Base-by-base conservation (phyloP, 768 basidiomycete genomes). In the Goffeauzyma gilvescens region DNA sequence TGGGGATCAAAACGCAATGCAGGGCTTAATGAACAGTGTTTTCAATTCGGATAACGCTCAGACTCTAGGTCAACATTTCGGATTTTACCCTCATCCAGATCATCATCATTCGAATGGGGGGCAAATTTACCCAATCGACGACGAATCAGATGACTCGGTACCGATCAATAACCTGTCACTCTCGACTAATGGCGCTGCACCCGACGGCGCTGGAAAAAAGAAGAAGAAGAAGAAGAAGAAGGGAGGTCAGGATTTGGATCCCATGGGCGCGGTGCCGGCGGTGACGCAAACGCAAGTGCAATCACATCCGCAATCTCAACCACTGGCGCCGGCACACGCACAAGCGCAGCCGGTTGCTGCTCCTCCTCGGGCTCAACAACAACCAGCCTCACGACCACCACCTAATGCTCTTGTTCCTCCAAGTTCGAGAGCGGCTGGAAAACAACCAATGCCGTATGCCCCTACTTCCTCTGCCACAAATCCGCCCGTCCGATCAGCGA, bases 401-500 rank as follows among this genome's bases (percentile, higher is more conserved):
- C 68, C 55, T 53, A 63, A 57, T 57, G 66, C 51, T 47, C 66
- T 52, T 54, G 65, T 50, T 57, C 68, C 55, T 53, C 68, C 60
- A 26, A 78, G 75, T 47, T 81, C 81, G 39, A 74, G 85, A 13
- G 83, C 84, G 18, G 81, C 81, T 50, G 85, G 85, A 53, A 90
- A 90, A 69, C 81, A 84, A 57, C 85, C 84, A 24, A 87, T 87
- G 84, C 71, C 77, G 2, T 85, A 85, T 59, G 44, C 51, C 9
- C 45, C 41, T 42, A 53, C 43, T 25, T 28, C 15, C 10, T 14
- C 32, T 15, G 37, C 38, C 23, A 42, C 5, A 31, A 32, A 24
- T 9, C 45, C 34, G 28, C 60, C 60, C 26, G 55, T 50, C 10
- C 52, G 64, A 27, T 65, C 64, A 27, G 62, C 64, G 24, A 55